These are phyloP conservation scores for Hydrangea macrophylla DNA, from an alignment of 148 eudicot genomes.

Conservation along the genomic window DNA sequence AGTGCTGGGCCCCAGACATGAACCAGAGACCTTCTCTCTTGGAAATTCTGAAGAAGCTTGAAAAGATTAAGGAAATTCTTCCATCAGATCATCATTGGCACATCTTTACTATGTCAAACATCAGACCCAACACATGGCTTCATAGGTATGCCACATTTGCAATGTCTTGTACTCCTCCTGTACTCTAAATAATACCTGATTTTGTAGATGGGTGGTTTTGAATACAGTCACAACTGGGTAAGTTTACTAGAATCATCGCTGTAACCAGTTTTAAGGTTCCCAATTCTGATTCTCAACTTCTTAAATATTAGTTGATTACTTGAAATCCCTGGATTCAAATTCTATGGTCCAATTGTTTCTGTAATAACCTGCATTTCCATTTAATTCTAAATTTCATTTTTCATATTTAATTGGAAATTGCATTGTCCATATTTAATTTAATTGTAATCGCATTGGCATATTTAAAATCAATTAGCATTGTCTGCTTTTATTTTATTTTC, in stretches of 20 bases:
- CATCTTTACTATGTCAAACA: conserved; percentile 56
- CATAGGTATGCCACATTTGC: not conserved
- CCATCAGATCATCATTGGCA: conserved; percentile 76
- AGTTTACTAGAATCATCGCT: not conserved
- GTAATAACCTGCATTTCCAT: too few species aligned
- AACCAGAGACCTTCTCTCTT: too few species aligned
- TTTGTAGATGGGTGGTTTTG: conserved; percentile 2
- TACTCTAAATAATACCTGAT: not conserved
- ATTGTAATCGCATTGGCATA: too few species aligned
- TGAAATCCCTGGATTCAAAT: not conserved
- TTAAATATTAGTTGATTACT: too few species aligned
- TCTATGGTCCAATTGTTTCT: not conserved
- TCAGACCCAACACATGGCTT: conserved; percentile 1
- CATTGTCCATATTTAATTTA: too few species aligned
- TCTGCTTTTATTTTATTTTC: too few species aligned
- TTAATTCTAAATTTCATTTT: too few species aligned
- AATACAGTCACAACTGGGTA: not conserved
- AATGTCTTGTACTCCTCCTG: not conserved
- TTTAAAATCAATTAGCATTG: too few species aligned
- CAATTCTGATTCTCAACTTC: not conserved
- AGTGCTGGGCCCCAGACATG: too few species aligned
- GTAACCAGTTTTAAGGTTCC: not conserved
- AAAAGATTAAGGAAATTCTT: conserved; percentile 48
- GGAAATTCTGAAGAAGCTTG: too few species aligned
- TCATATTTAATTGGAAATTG: too few species aligned